Conservation (phyloP, 2,329 filamentous ascomycete genomes). For the Fusarium sp. region DNA sequence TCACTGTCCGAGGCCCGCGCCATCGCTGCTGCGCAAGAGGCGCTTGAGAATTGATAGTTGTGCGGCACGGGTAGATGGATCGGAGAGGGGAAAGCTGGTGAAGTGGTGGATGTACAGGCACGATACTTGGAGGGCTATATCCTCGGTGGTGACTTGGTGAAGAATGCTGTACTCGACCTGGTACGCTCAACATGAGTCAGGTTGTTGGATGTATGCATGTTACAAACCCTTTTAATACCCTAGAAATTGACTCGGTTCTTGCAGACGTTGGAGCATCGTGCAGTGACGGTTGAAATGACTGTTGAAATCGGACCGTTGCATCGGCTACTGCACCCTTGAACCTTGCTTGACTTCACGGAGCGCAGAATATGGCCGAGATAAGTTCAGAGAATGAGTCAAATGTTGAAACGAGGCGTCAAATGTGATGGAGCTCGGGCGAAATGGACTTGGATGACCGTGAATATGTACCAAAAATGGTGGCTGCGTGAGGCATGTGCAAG, state of each 20-base stretch:
- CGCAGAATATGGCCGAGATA: background rate
- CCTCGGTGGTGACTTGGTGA: background rate
- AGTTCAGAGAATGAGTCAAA: background rate
- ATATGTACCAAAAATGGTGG: slow-evolving; percentile 22
- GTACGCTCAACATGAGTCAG: background rate
- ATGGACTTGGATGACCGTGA: slow-evolving; percentile 5
- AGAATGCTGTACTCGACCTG: slow-evolving; percentile 9
- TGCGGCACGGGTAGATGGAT: background rate
- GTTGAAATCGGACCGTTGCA: background rate
- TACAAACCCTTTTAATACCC: slow-evolving; percentile 10
- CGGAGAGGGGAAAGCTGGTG: background rate
- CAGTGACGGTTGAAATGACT: background rate
- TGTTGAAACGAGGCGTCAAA: background rate
- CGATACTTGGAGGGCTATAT: background rate
- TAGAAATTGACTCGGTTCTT: slow-evolving; percentile 29
- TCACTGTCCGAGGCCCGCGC: slow-evolving; percentile 42
- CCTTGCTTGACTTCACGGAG: background rate
- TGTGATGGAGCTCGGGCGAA: background rate
- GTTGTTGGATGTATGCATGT: background rate
- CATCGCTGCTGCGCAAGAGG: slow-evolving; percentile 41
- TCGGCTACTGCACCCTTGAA: background rate
- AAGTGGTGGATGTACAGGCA: background rate
- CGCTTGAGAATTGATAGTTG: slow-evolving; percentile 34
- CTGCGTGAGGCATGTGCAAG: slow-evolving; percentile 35
- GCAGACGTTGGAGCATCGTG: background rate